Evolutionary conservation across 2,329 filamentous ascomycete species (phyloP), one percentile per base, ranked within the genome.

Genomic region (Dactylella cylindrospora): DNA sequence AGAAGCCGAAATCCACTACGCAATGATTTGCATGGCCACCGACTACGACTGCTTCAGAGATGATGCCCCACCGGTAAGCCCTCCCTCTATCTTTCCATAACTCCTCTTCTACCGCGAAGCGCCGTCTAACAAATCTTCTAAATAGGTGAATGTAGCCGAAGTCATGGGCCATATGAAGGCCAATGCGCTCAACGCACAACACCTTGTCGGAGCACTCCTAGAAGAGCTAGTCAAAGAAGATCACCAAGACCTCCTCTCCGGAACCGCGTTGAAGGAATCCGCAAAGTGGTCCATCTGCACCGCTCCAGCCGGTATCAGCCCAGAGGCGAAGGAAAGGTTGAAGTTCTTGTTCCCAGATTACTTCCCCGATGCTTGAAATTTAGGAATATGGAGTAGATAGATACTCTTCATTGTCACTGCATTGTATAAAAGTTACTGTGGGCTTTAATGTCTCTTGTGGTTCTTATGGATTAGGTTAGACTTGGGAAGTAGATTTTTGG

Each of bases 1-100:
- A 49, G 93, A 98, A 77, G 93, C 93, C 19, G 93, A 98, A 78
- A 86, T 98, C 69, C 86, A 86, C 28, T 97, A 97, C 75, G 90
- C 95, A 77, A 94, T 96, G 82, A 95, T 98, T 71, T 95, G 91
- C 79, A 98, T 98, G 93, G 88, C 89, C 26, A 98, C 93, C 22
- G 93, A 98, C 77, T 98, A 98, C 74, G 93, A 98, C 78, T 97
- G 91, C 82, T 98, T 64, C 33, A 55, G 59, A 93, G 93, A 69
- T 46, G 64, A 67, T 32, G 66, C 44, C 17, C 33, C 47, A 46
- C 52, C 45, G 3, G 50, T 40, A 35, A 33, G 38, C 3, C 26
- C 19, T 5, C 12, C 31, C 2, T 36, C 15, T 13, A 7, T 26
- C 15, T 52, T 32, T 44, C 5, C 7, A 10, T 20, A 5, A 17